A percentile compares a stretch with the other conserved stretches of the same genome.
Evolutionary conservation across 805 yeast genomes (phyloP).

Genomic region (Barnettozyma sucrosica): DNA sequence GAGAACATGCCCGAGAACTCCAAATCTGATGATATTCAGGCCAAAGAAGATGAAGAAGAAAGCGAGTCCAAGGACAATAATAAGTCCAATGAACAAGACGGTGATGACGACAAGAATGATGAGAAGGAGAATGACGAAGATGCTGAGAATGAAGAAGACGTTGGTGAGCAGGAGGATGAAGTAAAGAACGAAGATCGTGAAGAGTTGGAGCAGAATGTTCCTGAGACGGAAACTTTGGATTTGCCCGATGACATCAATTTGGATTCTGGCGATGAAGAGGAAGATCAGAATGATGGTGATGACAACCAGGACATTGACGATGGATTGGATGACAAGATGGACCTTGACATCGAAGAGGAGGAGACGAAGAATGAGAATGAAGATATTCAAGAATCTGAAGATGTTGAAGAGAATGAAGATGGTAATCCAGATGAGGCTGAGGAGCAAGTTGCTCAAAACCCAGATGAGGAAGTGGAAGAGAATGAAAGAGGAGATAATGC

Average conservation of each 20-base stretch:
- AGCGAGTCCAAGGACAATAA: constrained; percentile 31
- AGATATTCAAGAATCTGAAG: constrained; percentile 28
- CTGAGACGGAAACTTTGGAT: constrained; percentile 82
- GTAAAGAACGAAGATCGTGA: constrained; percentile 64
- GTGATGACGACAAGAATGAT: constrained; percentile 31
- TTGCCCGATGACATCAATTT: constrained; percentile 88
- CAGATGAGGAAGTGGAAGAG: constrained; percentile 32
- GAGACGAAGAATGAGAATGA: constrained; percentile 25
- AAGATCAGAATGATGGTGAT: constrained; percentile 36
- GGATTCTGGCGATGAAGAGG: constrained; percentile 64
- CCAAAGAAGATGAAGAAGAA: constrained; percentile 33
- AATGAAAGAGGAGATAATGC: constrained; percentile 24
- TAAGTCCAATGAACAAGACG: constrained; percentile 29
- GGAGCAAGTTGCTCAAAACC: constrained; percentile 24
- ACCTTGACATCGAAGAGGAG: constrained; percentile 40
- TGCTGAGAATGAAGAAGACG: constrained; percentile 61
- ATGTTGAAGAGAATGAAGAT: constrained; percentile 27
- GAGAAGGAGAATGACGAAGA: constrained; percentile 49
- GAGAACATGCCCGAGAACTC: constrained; percentile 60
- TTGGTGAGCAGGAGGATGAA: constrained; percentile 78
- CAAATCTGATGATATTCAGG: constrained; percentile 39
- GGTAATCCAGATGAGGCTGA: constrained; percentile 26
- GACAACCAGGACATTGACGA: constrained; percentile 30
- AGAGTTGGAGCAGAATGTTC: constrained; percentile 65
- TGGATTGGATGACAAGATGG: constrained; percentile 34